Evolutionary conservation across 176 grass and related monocot species (phyloP).

Genomic region (Oryza coarctata): DNA sequence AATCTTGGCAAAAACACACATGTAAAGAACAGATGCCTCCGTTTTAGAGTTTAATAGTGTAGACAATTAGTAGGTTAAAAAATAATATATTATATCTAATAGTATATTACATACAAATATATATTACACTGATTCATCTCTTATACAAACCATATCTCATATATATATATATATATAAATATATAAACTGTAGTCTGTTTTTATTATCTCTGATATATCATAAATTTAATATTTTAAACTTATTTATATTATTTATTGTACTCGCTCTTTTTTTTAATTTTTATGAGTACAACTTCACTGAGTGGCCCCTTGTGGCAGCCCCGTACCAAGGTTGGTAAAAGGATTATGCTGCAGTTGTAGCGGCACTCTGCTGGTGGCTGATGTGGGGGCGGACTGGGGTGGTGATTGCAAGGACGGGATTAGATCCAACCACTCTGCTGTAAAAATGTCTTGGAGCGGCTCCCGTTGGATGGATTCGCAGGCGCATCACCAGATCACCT

Average conservation of each 20-base stretch:
- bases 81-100: too few species aligned
- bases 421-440: slow-evolving; percentile 34
- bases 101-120: too few species aligned
- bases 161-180: too few species aligned
- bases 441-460: slow-evolving; percentile 27
- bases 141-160: too few species aligned
- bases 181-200: too few species aligned
- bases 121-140: too few species aligned
- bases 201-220: too few species aligned
- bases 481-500: neutral
- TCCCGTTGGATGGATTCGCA: slow-evolving; percentile 32
- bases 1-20: slow-evolving; percentile 17
- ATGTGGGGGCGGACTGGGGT: slow-evolving; percentile 24
- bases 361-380: neutral
- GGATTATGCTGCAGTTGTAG: neutral
- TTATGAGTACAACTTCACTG: neutral
- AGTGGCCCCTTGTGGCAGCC: neutral
- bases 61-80: too few species aligned
- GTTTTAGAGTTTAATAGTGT: too few species aligned
- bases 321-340: neutral
- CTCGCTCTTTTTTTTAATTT: too few species aligned
- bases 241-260: too few species aligned
- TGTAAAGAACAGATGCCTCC: slow-evolving; percentile 5
- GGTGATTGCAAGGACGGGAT: neutral
- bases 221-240: too few species aligned